phyloP scores from a whole-genome alignment of 129 eudicot species.

The Arctium lappa region DNA sequence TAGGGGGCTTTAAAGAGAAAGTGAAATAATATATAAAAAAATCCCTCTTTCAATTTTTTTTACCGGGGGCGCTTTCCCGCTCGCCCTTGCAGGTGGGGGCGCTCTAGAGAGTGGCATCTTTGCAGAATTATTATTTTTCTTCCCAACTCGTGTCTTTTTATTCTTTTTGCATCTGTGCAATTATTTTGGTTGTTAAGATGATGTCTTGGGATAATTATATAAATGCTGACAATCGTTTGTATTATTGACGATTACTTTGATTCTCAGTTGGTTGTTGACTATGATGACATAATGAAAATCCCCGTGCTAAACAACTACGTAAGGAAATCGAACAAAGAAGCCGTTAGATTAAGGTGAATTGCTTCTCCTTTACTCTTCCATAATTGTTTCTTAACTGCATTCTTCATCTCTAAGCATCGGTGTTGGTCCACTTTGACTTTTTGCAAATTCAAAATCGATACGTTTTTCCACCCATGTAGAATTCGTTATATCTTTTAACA shows the following conservation, averaged over 20 bases:
- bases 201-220: background rate
- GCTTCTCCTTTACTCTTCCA: background rate
- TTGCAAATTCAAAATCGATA: background rate
- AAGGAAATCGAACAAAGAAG: conserved; percentile 28
- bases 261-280: conserved; percentile 78
- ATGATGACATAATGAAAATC: conserved; percentile 67
- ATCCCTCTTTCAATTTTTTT: too few relatives aligned
- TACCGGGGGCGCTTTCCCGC: too few relatives aligned
- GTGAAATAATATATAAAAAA: too few relatives aligned
- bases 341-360: conserved; percentile 53
- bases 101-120: too few relatives aligned
- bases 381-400: background rate
- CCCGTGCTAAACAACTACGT: conserved; percentile 50
- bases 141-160: background rate
- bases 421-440: background rate
- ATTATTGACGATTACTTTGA: conserved; percentile 1
- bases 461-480: background rate
- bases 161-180: background rate
- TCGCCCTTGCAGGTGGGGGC: too few relatives aligned
- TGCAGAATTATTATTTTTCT: background rate
- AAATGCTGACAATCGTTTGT: background rate
- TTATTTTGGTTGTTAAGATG: background rate
- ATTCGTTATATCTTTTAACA: background rate
- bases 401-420: background rate
- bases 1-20: too few relatives aligned